phyloP scores from a whole-genome alignment of 495 filamentous ascomycete species.

The Parmelia sp. region DNA sequence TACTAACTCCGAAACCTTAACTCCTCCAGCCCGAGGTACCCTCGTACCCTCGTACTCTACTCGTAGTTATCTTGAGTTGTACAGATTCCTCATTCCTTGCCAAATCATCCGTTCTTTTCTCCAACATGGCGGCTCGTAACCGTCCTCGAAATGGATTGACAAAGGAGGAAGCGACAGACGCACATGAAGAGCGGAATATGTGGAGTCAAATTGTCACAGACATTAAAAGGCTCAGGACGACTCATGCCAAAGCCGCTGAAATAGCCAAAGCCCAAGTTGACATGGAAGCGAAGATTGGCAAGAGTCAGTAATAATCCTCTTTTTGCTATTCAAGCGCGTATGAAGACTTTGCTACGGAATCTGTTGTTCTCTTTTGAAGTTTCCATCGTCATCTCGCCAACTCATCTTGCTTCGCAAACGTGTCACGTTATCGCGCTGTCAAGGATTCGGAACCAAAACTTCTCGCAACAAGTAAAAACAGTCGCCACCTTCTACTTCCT shows the following conservation, averaged over 20 bases:
- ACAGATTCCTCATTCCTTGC: too few relatives aligned
- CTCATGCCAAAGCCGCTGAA: slow-evolving; percentile 34
- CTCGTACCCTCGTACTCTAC: too few relatives aligned
- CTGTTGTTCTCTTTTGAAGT: background rate
- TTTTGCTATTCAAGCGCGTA: background rate
- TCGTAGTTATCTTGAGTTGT: too few relatives aligned
- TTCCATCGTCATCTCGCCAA: background rate
- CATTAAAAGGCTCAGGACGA: slow-evolving; percentile 35
- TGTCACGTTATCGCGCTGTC: background rate
- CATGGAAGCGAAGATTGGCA: slow-evolving; percentile 36
- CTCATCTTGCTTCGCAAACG: background rate
- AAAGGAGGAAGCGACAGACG: slow-evolving; percentile 41
- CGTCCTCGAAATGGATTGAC: slow-evolving; percentile 34
- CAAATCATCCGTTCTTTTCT: background rate
- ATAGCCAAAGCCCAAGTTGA: slow-evolving; percentile 49
- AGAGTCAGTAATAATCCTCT: slow-evolving; percentile 9
- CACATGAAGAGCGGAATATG: slow-evolving; percentile 57
- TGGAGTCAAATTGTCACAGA: slow-evolving; percentile 58
- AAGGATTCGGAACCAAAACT: too few relatives aligned
- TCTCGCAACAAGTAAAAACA: too few relatives aligned
- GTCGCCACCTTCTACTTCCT: too few relatives aligned
- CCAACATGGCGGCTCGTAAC: slow-evolving; percentile 38
- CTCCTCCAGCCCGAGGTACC: too few relatives aligned
- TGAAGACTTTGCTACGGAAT: background rate
- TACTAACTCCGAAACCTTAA: slow-evolving; percentile 7